Base-by-base conservation (phyloP, 176 grass and related monocot genomes). In the Triticum turgidum region DNA sequence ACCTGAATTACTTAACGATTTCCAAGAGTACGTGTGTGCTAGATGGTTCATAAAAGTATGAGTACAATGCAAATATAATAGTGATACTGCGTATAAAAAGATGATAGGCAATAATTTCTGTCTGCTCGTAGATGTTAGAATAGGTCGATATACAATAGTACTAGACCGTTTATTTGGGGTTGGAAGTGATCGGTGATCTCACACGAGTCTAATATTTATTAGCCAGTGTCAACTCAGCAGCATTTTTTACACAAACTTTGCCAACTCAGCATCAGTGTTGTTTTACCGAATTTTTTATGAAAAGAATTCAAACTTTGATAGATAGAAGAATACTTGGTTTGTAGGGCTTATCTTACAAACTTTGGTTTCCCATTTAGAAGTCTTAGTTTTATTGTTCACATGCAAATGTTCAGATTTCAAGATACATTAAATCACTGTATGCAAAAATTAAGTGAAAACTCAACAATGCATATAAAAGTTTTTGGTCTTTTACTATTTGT, bases 1-100 rank as follows among this genome's bases (percentile, higher is more conserved):
- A 5, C 14, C 42, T 62, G 0, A 12, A 39, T 80, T 84, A 80
- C 21, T 77, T 80, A 29, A 64, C 59, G 75, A 80, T 33, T 74
- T 80, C 61, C 80, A 80, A 35, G 67, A 37, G 80, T 90, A 87
- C 81, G 75, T 84, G 75, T 84, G 80, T 51, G 68, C 45, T 74
- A 11, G 5, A 87, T 87, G 56, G 39, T 87, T 34, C 65, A 66
- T 11, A 32, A 35, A 11, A 87, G 3, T 78, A 47, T 58, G 73
- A 78, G 64, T 12, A 61, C 5, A 1, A 21, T 38, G 7, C 76
- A 38, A 20, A 32, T 75, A 54, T 37, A 68, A 17, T 77, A 38
- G 20, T 64, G 45, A 61, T 47, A 2, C 33, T 5, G 14, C 51
- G 1, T 86, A 63, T 45, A 32, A 44, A n/a, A 51, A 47, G 22